Evolutionary conservation across 345 rosid species (phyloP), one percentile per base, ranked within the genome.

Genomic region (Hibiscus tridactylites): DNA sequence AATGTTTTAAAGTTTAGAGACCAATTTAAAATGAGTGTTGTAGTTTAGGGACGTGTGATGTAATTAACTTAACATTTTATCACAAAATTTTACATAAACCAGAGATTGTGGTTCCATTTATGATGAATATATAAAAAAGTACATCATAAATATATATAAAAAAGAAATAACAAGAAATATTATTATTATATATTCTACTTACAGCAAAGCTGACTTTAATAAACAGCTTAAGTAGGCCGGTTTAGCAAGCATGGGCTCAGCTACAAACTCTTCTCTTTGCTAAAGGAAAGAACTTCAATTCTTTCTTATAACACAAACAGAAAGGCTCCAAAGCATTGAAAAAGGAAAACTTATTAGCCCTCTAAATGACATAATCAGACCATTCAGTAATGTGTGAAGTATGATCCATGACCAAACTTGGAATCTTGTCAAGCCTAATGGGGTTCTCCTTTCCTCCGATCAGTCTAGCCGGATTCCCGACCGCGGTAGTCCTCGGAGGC

Each of bases 361-460:
- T 74, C 81, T 87, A 94, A 2, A 94, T 91, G 28, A 91, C 97
- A 82, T 91, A 94, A 75, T 94, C 96, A 63, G 97, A 90, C 96
- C 97, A 90, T 24, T 83, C 96, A 54, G 83, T 11, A 28, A 88
- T 87, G 66, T 91, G 88, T 37, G 97, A 94, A 33, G 88, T 90
- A 46, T 94, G 98, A 61, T 94, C 98, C 98, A 94, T 94, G 24
- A 94, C 88, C 50, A 90, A 62, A 70, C 98, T 85, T 42, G 98
- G 98, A 69, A 83, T 82, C 81, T 85, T 88, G 31, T 91, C 95
- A 19, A 80, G 91, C 88, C 49, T 88, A 2, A 76, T 64, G 0
- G 97, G 98, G 73, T 94, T 90, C 33, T 84, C 86, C 74, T 86
- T 91, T n/a, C 98, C 98, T 57, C 98, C 97, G n/a, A 94, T 54